phyloP scores from a whole-genome alignment of 2,329 filamentous ascomycete species.

The Gaeumannomyces tritici region DNA sequence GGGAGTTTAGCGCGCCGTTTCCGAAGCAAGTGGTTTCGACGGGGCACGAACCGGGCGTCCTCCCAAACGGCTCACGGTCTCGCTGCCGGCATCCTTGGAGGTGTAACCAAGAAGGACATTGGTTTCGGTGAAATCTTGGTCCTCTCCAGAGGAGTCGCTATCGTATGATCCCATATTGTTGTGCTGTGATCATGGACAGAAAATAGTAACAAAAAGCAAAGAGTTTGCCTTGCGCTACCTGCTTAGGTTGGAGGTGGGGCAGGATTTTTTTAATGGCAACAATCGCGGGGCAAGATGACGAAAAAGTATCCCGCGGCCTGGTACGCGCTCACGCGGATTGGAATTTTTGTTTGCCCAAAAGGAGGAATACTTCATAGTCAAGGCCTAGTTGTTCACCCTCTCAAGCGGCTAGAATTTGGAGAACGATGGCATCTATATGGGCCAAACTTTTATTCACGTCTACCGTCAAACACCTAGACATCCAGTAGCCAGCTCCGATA shows the following conservation, averaged over 20 bases:
- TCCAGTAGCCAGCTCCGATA: constrained; percentile 9
- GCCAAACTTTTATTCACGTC: constrained; percentile 11
- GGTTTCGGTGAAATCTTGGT: constrained; percentile 65
- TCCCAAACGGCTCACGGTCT: constrained; percentile 80
- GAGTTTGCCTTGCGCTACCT: too few relatives aligned
- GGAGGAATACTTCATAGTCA: background rate
- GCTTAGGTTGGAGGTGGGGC: too few relatives aligned
- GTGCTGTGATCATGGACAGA: background rate
- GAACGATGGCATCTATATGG: background rate
- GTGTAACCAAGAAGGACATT: constrained; percentile 87
- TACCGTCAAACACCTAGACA: constrained; percentile 25
- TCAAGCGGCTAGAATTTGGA: too few relatives aligned
- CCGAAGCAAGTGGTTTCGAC: background rate
- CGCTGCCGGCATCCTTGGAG: constrained; percentile 66
- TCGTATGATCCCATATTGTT: constrained; percentile 65
- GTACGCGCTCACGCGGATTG: background rate
- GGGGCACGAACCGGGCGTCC: constrained; percentile 61
- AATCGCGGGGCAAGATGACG: background rate
- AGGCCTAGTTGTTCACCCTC: too few relatives aligned
- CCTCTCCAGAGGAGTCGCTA: constrained; percentile 71
- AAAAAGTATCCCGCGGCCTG: constrained; percentile 1
- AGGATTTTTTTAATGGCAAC: background rate
- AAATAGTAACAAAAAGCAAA: background rate
- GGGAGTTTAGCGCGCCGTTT: background rate
- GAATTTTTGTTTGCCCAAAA: background rate